Base-by-base conservation (phyloP, 2,329 filamentous ascomycete species). In the Fusarium miscanthi region DNA sequence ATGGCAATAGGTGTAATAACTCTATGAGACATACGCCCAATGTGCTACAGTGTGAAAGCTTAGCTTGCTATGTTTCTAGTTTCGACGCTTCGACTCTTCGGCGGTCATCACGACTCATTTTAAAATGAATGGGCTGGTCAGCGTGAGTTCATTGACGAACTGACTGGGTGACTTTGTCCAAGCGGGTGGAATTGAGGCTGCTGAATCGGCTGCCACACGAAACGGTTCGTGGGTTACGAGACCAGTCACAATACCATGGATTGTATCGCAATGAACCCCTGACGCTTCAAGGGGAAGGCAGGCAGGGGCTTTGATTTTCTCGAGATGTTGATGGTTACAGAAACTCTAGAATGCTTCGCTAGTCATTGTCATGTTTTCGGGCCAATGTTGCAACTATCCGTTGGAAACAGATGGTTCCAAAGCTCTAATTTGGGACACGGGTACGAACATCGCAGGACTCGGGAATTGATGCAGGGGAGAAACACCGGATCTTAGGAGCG, bases 111-210 rank as follows among this genome's bases (percentile, higher is more conserved):
- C 45, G 56, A 69, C 45, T 69, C 51, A 54, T 57, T 60, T 27
- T 37, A 25, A 49, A 59, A 57, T 49, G 16, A 57, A 59, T 27
- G 53, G 23, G 13, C 31, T 49, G 43, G 11, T 37, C 23, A 37
- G 31, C 30, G 35, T 70, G 23, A 17, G 40, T 53, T 38, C 35
- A 45, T 74, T 54, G 48, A 63, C 42, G 58, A 66, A 66, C 62
- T 51, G 43, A 37, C 41, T n/a, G 31, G 23, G 33, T 46, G 41
- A 30, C 35, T 19, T 35, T 25, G 40, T 45, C 45, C 35, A 54
- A 73, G n/a, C 30, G 41, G 54, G 51, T 72, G 68, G 64, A 74
- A 74, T 74, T 72, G 68, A 72, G 71, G 72, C 72, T 74, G 58
- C 37, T 51, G 53, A 58, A 63, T 74, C 64, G 68, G 57, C 71